Conservation (phyloP, 371 early-diverging fungal species). For the Rhizopus delemar region DNA sequence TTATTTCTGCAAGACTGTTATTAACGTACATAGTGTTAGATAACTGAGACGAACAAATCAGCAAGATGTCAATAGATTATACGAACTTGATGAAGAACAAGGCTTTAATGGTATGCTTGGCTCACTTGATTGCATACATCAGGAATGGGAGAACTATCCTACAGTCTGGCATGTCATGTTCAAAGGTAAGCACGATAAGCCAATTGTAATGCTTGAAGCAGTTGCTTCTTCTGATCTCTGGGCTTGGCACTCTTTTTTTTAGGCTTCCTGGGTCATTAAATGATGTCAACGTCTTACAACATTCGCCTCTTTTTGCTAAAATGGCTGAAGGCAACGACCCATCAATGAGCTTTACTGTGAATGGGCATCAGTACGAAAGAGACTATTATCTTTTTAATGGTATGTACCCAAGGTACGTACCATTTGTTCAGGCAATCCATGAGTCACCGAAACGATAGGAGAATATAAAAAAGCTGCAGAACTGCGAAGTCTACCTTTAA, state of each 20-base stretch:
- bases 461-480: background rate
- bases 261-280: constrained; percentile 1
- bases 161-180: background rate
- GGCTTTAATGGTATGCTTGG: constrained; percentile 17
- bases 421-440: background rate
- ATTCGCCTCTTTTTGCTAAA: background rate
- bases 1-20: background rate
- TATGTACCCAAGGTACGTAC: background rate
- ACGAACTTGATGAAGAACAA: background rate
- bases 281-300: background rate
- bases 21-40: background rate
- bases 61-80: background rate
- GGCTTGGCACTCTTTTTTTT: constrained; percentile 6
- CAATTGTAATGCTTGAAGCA: constrained; percentile 7
- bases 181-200: constrained; percentile 1
- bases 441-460: background rate
- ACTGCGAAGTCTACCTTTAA: no score
- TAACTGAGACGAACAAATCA: constrained; percentile 5
- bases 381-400: constrained; percentile 7
- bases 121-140: constrained; percentile 17
- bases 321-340: background rate
- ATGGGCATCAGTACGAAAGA: background rate
- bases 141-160: constrained; percentile 13
- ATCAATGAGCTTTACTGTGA: background rate
- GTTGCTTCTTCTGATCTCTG: constrained; percentile 8